Evolutionary conservation across 139 green algal species (phyloP), one percentile per base, ranked within the genome.

Genomic region (Marvania coccoides): DNA sequence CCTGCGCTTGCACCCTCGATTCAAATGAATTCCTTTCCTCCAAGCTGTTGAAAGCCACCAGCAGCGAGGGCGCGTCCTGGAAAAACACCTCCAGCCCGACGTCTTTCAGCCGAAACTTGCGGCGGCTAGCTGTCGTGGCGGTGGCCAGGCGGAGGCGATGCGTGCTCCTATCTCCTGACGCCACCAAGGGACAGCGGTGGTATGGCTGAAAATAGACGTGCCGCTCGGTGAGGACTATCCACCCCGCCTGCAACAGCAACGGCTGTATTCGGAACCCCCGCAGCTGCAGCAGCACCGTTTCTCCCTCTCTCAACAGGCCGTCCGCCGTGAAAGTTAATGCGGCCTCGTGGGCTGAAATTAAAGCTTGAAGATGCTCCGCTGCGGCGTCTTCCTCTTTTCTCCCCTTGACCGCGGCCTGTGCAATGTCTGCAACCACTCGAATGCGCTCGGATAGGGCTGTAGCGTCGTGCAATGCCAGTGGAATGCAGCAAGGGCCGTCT

Each of bases 151-250:
- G n/a, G n/a, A n/a, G n/a, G n/a, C n/a, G n/a, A n/a, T n/a, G n/a
- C n/a, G n/a, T n/a, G n/a, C n/a, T n/a, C n/a, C n/a, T n/a, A n/a
- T n/a, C 51, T 36, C 10, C 10, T 10, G 10, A 19, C 29, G 42
- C 10, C 9, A 13, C 13, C 31, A 15, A 58, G 46, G 67, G 38
- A 3, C 87, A 65, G 67, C 84, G 80, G 77, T 87, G 73, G 42
- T 90, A 82, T 9, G 86, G 87, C 71, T 94, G 89, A 69, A 93
- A 95, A 81, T 94, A 94, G 26, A 93, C n/a, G 29, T 79, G 68
- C 34, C 47, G 37, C 58, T 83, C 66, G 4, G 78, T 94, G 33
- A 93, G 63, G 5, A 85, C 86, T 64, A 91, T 69, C 10, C 75
- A 74, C 14, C 88, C 88, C 2, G 72, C 72, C 82, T 92, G 79